Percentiles rank a stretch among this genome's conserved stretches.
These are phyloP conservation scores for Lasiosphaeriaceae sp. DNA, from an alignment of 495 filamentous ascomycete species.

Conservation along the genomic window DNA sequence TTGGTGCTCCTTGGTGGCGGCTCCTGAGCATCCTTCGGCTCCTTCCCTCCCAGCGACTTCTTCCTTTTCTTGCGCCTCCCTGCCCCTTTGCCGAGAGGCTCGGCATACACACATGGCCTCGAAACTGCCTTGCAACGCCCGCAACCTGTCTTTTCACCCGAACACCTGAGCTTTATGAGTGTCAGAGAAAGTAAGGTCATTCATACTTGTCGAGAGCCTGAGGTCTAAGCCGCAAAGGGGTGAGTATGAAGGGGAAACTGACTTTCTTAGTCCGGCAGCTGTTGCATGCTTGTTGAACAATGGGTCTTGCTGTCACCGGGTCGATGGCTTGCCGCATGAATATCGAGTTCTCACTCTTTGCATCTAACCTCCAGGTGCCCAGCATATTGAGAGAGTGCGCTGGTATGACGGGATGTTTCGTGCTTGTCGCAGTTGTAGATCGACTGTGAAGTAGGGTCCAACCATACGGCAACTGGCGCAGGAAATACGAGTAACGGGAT, in stretches of 20 bases:
- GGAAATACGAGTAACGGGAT: too few species aligned
- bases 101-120: slow-evolving; percentile 8
- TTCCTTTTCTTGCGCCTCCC: neutral
- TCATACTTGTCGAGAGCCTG: too few species aligned
- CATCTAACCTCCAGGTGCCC: slow-evolving; percentile 17
- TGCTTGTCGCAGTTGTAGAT: too few species aligned
- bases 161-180: slow-evolving; percentile 10
- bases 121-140: slow-evolving; percentile 12
- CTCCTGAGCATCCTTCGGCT: neutral
- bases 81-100: slow-evolving; percentile 4
- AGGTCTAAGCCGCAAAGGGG: neutral
- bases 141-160: slow-evolving; percentile 19
- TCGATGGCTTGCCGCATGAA: slow-evolving; percentile 18
- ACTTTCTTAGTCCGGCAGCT: slow-evolving; percentile 21
- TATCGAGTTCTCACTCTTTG: slow-evolving; percentile 11
- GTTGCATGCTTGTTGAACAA: slow-evolving; percentile 20
- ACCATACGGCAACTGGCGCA: too few species aligned
- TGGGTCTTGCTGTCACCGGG: slow-evolving; percentile 15
- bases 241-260: neutral
- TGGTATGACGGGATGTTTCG: too few species aligned
- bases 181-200: neutral
- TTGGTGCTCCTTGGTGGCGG: neutral
- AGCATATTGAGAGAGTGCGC: slow-evolving; percentile 12
- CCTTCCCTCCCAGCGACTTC: neutral
- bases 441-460: too few species aligned